These are phyloP conservation scores for Ceratobasidium theobromae DNA, from an alignment of 1,284 basidiomycete species.

Conservation along the genomic window DNA sequence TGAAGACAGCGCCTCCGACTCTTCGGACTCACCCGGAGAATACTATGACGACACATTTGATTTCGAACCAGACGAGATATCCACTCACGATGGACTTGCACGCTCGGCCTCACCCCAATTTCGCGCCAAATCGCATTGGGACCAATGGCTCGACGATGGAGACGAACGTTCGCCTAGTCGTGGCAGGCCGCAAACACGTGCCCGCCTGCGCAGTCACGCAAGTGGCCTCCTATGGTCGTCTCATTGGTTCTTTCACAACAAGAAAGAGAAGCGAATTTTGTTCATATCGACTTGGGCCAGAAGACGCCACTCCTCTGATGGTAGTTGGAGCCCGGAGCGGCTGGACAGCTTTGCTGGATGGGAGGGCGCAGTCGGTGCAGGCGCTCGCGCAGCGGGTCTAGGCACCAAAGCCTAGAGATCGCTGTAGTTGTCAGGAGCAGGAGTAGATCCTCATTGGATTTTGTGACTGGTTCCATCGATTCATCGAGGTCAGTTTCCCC, in stretches of 20 bases:
- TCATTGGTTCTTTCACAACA: constrained; percentile 97
- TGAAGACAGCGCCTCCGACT: constrained; percentile 58
- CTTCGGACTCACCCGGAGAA: constrained; percentile 52
- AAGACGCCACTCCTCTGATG: constrained; percentile 40
- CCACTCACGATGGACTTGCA: constrained; percentile 62
- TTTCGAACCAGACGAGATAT: constrained; percentile 67
- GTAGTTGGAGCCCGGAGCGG: constrained; percentile 20
- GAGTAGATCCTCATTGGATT: neutral
- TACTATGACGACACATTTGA: constrained; percentile 64
- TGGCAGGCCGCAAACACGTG: constrained; percentile 20
- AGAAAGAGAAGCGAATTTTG: constrained; percentile 88
- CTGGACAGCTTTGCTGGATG: constrained; percentile 69
- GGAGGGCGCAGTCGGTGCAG: constrained; percentile 72
- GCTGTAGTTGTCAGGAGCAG: neutral
- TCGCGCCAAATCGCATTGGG: constrained; percentile 30
- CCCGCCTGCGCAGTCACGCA: constrained; percentile 20
- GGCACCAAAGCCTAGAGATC: constrained; percentile 43
- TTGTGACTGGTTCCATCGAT: constrained; percentile 1
- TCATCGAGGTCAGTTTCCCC: neutral
- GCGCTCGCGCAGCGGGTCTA: constrained; percentile 65
- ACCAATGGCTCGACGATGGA: constrained; percentile 40
- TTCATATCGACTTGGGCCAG: constrained; percentile 95
- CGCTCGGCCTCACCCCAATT: constrained; percentile 38
- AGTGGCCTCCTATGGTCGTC: constrained; percentile 96
- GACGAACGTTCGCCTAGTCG: constrained; percentile 34